phyloP scores from a whole-genome alignment of 495 filamentous ascomycete species.

The Jackrogersella minutella region DNA sequence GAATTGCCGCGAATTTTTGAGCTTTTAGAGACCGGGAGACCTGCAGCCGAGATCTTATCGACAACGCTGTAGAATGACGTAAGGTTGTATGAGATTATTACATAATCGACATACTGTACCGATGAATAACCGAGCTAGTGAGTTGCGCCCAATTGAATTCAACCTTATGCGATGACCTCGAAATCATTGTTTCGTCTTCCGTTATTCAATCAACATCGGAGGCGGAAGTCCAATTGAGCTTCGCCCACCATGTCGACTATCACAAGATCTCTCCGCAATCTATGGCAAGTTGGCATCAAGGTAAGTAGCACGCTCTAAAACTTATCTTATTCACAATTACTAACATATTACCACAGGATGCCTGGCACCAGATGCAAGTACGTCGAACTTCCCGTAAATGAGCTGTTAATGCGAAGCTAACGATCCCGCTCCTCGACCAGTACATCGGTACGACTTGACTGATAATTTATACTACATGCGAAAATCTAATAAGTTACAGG shows the following conservation, averaged over 20 bases:
- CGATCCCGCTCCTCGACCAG: conserved; percentile 51
- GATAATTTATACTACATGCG: not conserved
- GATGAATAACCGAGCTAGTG: conserved; percentile 17
- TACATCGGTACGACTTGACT: conserved; percentile 66
- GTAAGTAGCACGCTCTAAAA: conserved; percentile 51
- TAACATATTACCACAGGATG: conserved; percentile 66
- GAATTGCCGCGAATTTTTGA: conserved; percentile 1
- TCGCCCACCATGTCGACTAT: conserved; percentile 87
- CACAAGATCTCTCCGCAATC: conserved; percentile 82
- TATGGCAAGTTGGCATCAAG: conserved; percentile 87
- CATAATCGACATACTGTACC: conserved; percentile 6
- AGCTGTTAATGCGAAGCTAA: conserved; percentile 42
- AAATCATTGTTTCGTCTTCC: not conserved
- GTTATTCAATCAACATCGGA: conserved; percentile 16
- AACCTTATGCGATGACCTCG: conserved; percentile 18
- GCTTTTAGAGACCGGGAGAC: not conserved
- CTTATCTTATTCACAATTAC: conserved; percentile 3
- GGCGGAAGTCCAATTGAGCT: conserved; percentile 39
- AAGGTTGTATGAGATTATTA: too few species aligned
- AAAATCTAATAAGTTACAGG: conserved; percentile 63
- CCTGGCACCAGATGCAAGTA: conserved; percentile 92
- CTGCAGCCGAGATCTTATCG: conserved; percentile 17
- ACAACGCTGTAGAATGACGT: not conserved
- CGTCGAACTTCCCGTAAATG: conserved; percentile 43
- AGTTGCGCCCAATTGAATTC: conserved; percentile 24